phyloP scores from a whole-genome alignment of 805 yeast genomes.

The Saturnispora hagleri region DNA sequence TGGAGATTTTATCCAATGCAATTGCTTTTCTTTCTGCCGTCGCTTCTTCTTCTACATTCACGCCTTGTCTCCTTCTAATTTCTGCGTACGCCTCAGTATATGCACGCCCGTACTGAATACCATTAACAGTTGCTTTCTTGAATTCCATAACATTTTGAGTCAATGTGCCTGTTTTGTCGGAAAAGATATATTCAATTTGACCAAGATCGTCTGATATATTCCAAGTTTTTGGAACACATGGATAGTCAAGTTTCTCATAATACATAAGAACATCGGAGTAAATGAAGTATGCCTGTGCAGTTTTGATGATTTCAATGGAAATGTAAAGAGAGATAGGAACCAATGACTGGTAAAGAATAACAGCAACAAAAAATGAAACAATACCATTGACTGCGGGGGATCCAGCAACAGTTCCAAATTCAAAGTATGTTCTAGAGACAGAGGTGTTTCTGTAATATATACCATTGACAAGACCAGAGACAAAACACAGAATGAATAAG shows the following conservation, averaged over 20 bases:
- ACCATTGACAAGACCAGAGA: slow-evolving; percentile 66
- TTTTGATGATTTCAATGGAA: slow-evolving; percentile 73
- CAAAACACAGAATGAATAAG: slow-evolving; percentile 57
- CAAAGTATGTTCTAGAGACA: slow-evolving; percentile 55
- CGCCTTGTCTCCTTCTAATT: slow-evolving; percentile 65
- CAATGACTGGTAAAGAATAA: slow-evolving; percentile 67
- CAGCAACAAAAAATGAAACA: slow-evolving; percentile 64
- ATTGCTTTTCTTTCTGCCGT: slow-evolving; percentile 39
- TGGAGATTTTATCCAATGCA: slow-evolving; percentile 45
- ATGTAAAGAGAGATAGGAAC: slow-evolving; percentile 79
- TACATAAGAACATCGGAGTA: slow-evolving; percentile 69
- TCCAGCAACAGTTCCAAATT: slow-evolving; percentile 61
- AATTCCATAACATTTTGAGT: slow-evolving; percentile 84
- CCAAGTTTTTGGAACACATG: slow-evolving; percentile 82
- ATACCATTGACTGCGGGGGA: slow-evolving; percentile 60
- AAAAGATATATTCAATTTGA: slow-evolving; percentile 74
- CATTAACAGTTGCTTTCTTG: slow-evolving; percentile 70
- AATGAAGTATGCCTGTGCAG: slow-evolving; percentile 74
- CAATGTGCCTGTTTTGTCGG: slow-evolving; percentile 79
- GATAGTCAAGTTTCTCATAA: slow-evolving; percentile 59
- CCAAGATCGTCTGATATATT: slow-evolving; percentile 80
- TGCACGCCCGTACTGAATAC: slow-evolving; percentile 65
- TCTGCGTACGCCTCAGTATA: slow-evolving; percentile 81
- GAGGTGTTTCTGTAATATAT: slow-evolving; percentile 39
- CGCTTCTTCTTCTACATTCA: slow-evolving; percentile 49